Conservation (phyloP, 441 rosid species). For the Syzygium malaccense region DNA sequence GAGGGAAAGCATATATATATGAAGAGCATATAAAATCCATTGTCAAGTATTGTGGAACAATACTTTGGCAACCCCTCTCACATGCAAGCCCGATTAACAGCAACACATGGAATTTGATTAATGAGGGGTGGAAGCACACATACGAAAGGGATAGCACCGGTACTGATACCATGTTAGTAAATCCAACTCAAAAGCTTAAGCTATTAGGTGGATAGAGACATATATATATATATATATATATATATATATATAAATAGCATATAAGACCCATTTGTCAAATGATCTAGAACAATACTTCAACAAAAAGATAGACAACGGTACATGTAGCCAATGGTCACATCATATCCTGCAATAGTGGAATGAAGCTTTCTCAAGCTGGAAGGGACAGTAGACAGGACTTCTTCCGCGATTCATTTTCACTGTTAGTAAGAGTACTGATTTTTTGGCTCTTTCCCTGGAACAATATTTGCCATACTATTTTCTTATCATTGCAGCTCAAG, state of each 20-base stretch:
- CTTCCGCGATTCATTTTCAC: background rate
- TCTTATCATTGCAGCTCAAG: background rate
- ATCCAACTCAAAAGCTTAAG: background rate
- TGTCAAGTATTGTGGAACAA: background rate
- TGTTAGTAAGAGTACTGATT: background rate
- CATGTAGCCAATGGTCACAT: background rate
- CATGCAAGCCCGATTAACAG: background rate
- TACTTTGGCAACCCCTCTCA: background rate
- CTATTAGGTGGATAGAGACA: background rate
- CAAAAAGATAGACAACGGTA: background rate
- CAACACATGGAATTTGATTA: background rate
- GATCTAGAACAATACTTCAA: background rate
- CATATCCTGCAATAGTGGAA: background rate
- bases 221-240: too few relatives aligned
- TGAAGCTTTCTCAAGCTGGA: background rate
- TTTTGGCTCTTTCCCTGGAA: background rate
- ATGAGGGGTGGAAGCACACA: rapidly evolving
- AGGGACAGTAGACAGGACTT: background rate
- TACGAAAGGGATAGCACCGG: background rate
- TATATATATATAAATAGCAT: background rate
- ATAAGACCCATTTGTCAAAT: background rate
- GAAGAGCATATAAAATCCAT: background rate
- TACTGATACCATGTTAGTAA: background rate
- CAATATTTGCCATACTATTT: background rate
- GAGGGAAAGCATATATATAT: background rate